Base-by-base conservation (phyloP, 2,329 filamentous ascomycete species). In the Fusarium napiforme region DNA sequence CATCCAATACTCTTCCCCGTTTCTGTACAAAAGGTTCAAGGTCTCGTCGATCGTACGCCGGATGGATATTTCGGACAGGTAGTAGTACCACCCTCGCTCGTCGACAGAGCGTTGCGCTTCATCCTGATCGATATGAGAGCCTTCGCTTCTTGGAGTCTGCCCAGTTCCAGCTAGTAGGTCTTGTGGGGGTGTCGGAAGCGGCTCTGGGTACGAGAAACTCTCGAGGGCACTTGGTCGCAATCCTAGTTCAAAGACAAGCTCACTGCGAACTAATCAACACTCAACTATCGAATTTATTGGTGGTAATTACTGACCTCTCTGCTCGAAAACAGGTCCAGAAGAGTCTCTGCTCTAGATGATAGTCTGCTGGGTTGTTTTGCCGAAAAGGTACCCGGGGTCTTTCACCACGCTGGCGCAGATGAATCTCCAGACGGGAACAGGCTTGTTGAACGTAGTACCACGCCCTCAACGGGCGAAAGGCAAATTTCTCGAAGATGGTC, bases 321-420 rank as follows among this genome's bases (percentile, higher is more conserved):
- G 73, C 74, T 49, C 69, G 66, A 28, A 70, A 72, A 39, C 72
- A 75, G 10, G 75, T 74, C 76, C 76, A 78, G 36, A 75, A 78
- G 12, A 75, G 43, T 34, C 73, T 57, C 42, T 75, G 66, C 34
- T 75, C 73, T 16, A 77, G 56, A 49, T 75, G 68, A 18, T 63
- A 57, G 32, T 71, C 49, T 7, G 45, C 30, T 6, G 50, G 30
- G 14, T 55, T 52, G 46, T 52, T 53, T 15, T 47, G 36, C 23
- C 53, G 37, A 30, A 19, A 46, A 12, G 34, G 45, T 14, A n/a
- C 28, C 26, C 55, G 37, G 28, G 47, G 58, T 28, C 37, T 32
- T 21, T 50, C 59, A 9, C 67, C 63, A 14, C 62, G 56, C 21
- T 57, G 46, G 10, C 60, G 53, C 6, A 72, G 32, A n/a, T 32